Conservation (phyloP, 2,329 filamentous ascomycete genomes). For the Fusarium sp. region DNA sequence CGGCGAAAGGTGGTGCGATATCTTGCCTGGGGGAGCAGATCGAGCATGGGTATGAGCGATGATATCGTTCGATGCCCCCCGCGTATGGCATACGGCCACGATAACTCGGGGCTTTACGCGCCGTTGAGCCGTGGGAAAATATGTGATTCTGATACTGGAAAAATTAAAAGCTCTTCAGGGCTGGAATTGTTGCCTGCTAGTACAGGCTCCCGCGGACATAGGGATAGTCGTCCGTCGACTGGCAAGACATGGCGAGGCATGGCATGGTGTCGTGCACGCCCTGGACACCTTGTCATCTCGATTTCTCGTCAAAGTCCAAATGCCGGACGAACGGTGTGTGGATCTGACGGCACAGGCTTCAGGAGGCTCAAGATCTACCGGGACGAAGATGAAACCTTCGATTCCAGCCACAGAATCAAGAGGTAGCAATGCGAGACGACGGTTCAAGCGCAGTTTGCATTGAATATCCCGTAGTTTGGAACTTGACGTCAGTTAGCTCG, state of each 20-base stretch:
- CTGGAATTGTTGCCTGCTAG: constrained; percentile 6
- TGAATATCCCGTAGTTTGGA: constrained; percentile 3
- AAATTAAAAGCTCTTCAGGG: background rate
- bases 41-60: constrained; percentile 26
- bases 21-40: constrained; percentile 26
- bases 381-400: constrained; percentile 38
- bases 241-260: background rate
- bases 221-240: constrained; percentile 5
- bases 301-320: background rate
- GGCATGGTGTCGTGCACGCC: background rate
- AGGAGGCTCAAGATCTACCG: constrained; percentile 25
- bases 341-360: constrained; percentile 20
- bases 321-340: constrained; percentile 23
- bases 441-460: constrained; percentile 21
- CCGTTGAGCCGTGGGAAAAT: constrained; percentile 6
- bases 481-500: constrained; percentile 12
- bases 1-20: constrained; percentile 39
- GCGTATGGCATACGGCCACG: constrained; percentile 14
- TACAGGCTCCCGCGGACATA: constrained; percentile 1
- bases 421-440: constrained; percentile 24
- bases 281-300: background rate
- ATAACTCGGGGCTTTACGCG: background rate
- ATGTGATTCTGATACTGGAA: background rate
- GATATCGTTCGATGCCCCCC: constrained; percentile 36
- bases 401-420: constrained; percentile 24